Evolutionary conservation across 2,329 filamentous ascomycete genomes (phyloP).

Genomic region (Claviceps sp.): DNA sequence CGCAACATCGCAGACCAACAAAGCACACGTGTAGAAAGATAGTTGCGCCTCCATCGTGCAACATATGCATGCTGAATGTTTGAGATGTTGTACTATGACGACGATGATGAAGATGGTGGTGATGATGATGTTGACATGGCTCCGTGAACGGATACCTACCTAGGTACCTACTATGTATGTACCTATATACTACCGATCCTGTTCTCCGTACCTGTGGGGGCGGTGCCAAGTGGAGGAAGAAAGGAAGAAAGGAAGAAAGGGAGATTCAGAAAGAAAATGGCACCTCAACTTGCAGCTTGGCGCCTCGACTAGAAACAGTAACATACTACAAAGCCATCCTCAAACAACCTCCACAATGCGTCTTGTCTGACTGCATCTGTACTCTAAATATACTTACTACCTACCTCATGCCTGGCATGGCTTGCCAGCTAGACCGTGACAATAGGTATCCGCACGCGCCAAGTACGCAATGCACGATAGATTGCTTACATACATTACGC

Average conservation of each 20-base stretch:
- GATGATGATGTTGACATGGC: not conserved
- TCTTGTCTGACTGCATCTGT: not conserved
- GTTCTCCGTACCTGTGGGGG: not conserved
- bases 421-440: not conserved
- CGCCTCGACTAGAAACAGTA: not conserved
- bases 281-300: not conserved
- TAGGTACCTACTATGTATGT: too few species aligned
- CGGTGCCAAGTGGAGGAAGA: not conserved
- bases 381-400: not conserved
- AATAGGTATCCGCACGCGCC: too few species aligned
- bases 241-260: not conserved
- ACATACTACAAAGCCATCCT: not conserved
- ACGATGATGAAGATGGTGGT: not conserved
- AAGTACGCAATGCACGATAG: too few species aligned
- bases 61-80: not conserved
- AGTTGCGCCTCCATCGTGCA: not conserved
- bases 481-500: too few species aligned
- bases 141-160: not conserved
- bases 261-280: not conserved
- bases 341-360: not conserved
- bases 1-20: not conserved
- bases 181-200: not conserved
- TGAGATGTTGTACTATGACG: not conserved
- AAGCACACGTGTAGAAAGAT: not conserved
- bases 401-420: not conserved